Base-by-base conservation (phyloP, 345 rosid genomes). In the Eucalyptus cloeziana region DNA sequence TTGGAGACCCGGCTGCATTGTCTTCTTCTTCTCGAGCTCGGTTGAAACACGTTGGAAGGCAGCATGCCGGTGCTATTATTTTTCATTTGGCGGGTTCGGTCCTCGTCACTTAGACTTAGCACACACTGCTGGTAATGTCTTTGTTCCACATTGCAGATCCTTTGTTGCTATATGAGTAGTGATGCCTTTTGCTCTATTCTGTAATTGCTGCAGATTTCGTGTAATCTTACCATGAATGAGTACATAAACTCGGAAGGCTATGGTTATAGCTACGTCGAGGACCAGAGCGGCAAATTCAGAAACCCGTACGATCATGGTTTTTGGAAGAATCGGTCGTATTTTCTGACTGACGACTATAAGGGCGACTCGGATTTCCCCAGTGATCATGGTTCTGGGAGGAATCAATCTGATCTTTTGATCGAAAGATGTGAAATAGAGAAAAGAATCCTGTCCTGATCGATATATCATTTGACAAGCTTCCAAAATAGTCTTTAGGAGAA, bases 201-300 rank as follows among this genome's bases (percentile, higher is more conserved):
- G 47, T 40, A 43, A 71, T 80, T 54, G n/a, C 40, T 51, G 88
- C 91, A 96, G 98, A 96, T 96, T 91, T 94, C 97, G 69, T 95
- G 95, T 89, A 97, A 96, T 88, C 93, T 97, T 91, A 96, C 99
- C 88, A 95, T 97, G 21, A 96, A 96, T 88, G 99, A 97, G 92
- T 94, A 95, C 97, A 97, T 96, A 67, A 96, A 97, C 45, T 92
- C 87, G 40, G 60, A 94, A 92, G 97, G 98, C 31, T 95, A 96
- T 89, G 1, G 15, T 40, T 6, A 40, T 21, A 95, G 94, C 93
- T 94, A 96, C 94, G 95, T 97, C 16, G 93, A 94, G 92, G 97
- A 97, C 86, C 93, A 96, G 21, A 94, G 93, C 30, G 98, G 98
- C 88, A 94, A 91, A 87, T 96, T 97, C 92, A 94, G 98, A 92